Evolutionary conservation across 2,329 filamentous ascomycete species (phyloP), one percentile per base, ranked within the genome.

Genomic region (Aaosphaeria arxii): DNA sequence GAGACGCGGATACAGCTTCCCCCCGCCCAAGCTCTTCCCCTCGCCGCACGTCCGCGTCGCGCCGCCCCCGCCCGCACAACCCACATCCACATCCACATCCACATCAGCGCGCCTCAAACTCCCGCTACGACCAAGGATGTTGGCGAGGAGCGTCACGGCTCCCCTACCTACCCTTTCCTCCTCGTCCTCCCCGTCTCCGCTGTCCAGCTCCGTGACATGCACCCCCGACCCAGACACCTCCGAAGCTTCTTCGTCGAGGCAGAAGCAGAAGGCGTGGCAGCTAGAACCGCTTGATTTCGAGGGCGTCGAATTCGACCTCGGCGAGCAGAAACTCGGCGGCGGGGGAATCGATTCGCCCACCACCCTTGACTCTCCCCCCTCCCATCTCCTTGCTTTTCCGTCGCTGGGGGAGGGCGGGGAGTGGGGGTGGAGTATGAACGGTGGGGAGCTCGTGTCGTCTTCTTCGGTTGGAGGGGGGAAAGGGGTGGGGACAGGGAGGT

Each of bases 341-440:
- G 47, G 39, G 7, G 9, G 30, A 13, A 9, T 50, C 11, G 42
- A 40, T 13, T 36, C 33, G 9, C 9, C 7, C 33, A 36, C 17
- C 17, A 24, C 17, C 17, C 17, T 24, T 24, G 17, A 24, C 17
- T 24, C 17, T 24, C 17, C 17, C 17, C 17, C 17, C 17, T 24
- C 17, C 17, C 17, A 24, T 24, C 17, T 24, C 17, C 17, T 24
- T 24, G 17, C 17, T 24, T 24, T 24, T 24, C 33, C 33, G 33
- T 9, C 7, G 33, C 33, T n/a, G 47, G 45, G n/a, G 45, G 38
- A 5, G 11, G 52, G 49, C 13, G 47, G 31, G 7, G 53, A 51
- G 9, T 46, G 47, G 43, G 52, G 49, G 30, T 55, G 52, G 52
- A 50, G 46, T 30, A 43, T 53, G 52, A 49, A 53, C 40, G 52